A percentile compares a stretch with the other conserved stretches of the same genome.
These are phyloP conservation scores for Penicillium sp. DNA, from an alignment of 2,329 filamentous ascomycete species.

Conservation along the genomic window DNA sequence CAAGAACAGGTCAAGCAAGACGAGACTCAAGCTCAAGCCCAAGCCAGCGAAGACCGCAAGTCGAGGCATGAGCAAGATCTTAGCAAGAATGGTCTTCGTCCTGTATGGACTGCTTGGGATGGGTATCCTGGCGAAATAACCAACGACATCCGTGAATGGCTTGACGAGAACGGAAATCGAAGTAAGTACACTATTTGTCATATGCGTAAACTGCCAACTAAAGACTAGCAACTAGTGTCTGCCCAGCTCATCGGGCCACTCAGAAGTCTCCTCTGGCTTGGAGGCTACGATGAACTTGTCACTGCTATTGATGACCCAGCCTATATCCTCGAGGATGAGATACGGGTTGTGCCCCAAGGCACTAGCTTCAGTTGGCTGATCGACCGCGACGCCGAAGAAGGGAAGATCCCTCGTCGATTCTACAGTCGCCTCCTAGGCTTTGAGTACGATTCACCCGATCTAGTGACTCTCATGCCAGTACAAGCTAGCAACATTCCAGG, in stretches of 20 bases:
- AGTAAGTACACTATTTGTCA: background rate
- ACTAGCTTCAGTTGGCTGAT: background rate
- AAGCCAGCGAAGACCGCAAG: background rate
- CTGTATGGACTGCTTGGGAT: background rate
- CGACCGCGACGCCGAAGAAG: background rate
- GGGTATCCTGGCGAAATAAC: background rate
- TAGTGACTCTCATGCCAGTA: too few relatives aligned
- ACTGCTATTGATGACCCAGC: background rate
- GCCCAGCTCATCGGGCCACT: background rate
- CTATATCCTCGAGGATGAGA: background rate
- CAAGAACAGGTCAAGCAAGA: background rate
- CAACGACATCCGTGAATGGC: background rate
- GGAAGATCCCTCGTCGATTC: background rate
- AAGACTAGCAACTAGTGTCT: background rate
- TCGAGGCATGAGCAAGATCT: background rate
- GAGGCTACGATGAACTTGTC: background rate
- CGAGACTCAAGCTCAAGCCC: background rate
- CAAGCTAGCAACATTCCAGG: too few relatives aligned
- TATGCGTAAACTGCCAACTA: background rate
- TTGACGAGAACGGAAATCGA: background rate
- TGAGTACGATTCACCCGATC: too few relatives aligned
- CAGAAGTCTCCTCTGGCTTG: background rate
- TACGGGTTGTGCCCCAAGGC: background rate
- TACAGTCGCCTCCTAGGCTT: background rate
- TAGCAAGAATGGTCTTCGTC: background rate